Evolutionary conservation across 352 stramenopile species (phyloP).

Genomic region (Blastocystis sp.): DNA sequence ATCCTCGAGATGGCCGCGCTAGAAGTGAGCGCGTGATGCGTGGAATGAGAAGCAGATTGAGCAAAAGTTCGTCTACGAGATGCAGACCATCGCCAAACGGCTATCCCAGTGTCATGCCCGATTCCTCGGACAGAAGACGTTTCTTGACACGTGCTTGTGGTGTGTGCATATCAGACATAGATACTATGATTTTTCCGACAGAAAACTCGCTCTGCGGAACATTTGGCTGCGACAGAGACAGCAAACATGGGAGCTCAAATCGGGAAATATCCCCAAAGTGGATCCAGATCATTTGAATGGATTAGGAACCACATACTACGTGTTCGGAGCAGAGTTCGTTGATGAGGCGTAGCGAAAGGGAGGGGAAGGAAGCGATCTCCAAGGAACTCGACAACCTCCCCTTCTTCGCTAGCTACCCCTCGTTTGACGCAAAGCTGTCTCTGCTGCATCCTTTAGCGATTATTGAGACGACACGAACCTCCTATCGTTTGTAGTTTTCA

Average conservation of each 20-base stretch:
- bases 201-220: slow-evolving; percentile 37
- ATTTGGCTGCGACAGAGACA: slow-evolving; percentile 64
- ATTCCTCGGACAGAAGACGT: slow-evolving; percentile 55
- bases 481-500: slow-evolving; percentile 14
- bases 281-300: slow-evolving; percentile 18
- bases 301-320: slow-evolving; percentile 47
- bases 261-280: slow-evolving; percentile 56
- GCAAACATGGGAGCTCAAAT: slow-evolving; percentile 55
- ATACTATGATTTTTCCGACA: slow-evolving; percentile 64
- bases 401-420: background rate
- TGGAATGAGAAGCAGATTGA: slow-evolving; percentile 9
- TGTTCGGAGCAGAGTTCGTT: background rate
- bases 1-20: slow-evolving; percentile 23
- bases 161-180: background rate
- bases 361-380: slow-evolving; percentile 51
- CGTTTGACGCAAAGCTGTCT: slow-evolving; percentile 52
- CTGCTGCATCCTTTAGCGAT: slow-evolving; percentile 36
- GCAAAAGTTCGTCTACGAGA: slow-evolving; percentile 61
- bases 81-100: slow-evolving; percentile 38
- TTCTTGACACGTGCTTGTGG: slow-evolving; percentile 18
- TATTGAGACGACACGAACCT: slow-evolving; percentile 57
- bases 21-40: background rate
- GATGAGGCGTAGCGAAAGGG: slow-evolving; percentile 7
- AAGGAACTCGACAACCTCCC: slow-evolving; percentile 10
- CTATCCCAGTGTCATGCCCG: slow-evolving; percentile 24